phyloP scores from a whole-genome alignment of 179 eudicot species.

The Spinacia oleracea region DNA sequence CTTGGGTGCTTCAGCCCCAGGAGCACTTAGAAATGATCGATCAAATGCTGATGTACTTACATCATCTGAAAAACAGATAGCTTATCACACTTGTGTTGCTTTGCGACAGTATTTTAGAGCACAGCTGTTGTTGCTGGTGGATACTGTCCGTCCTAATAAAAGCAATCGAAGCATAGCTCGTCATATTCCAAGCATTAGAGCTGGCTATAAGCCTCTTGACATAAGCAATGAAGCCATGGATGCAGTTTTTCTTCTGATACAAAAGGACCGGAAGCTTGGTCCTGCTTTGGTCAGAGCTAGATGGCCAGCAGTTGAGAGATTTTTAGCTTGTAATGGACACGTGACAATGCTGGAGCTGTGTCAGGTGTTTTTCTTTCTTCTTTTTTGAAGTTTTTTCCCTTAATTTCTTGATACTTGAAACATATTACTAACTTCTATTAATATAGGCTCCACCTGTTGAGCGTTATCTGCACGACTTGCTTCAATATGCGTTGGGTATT shows the following conservation, averaged over 20 bases:
- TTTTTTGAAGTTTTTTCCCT: not conserved
- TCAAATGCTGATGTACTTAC: conserved; percentile 81
- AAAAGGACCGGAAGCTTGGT: conserved; percentile 95
- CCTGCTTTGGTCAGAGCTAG: conserved; percentile 85
- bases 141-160: conserved; percentile 76
- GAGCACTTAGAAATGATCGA: conserved; percentile 71
- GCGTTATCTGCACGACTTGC: conserved; percentile 91
- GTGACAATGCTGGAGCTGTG: conserved; percentile 92
- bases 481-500: conserved; percentile 92
- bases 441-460: conserved; percentile 89
- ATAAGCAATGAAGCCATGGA: conserved; percentile 92
- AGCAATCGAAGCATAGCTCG: conserved; percentile 65
- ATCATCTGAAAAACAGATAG: conserved; percentile 91
- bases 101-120: conserved; percentile 93
- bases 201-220: conserved; percentile 92
- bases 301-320: conserved; percentile 93
- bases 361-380: conserved; percentile 52
- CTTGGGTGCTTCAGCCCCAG: conserved; percentile 52
- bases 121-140: conserved; percentile 84
- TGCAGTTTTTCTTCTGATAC: conserved; percentile 79
- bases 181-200: conserved; percentile 58
- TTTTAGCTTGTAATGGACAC: conserved; percentile 79
- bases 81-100: conserved; percentile 93
- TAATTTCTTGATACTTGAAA: conserved; percentile 12
- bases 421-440: conserved; percentile 12